Conservation (phyloP, 768 basidiomycete species). For the Calocera viscosa region DNA sequence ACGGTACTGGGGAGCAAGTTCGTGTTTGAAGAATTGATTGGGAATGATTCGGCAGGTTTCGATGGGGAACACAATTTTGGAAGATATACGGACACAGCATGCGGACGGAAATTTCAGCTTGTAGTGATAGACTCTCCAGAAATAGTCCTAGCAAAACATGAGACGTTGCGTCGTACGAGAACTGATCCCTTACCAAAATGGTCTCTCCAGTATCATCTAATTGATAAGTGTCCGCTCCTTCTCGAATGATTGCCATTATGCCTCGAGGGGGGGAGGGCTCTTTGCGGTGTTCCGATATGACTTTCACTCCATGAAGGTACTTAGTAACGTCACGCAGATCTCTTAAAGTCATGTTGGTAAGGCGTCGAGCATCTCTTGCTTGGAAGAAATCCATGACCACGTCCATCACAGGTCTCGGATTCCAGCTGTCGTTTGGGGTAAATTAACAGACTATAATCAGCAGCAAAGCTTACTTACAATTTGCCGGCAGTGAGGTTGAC, state of each 20-base stretch:
- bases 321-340: slow-evolving; percentile 52
- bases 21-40: slow-evolving; percentile 6
- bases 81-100: background rate
- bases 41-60: background rate
- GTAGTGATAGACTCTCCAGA: slow-evolving; percentile 7
- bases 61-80: background rate
- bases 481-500: slow-evolving; percentile 28
- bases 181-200: background rate
- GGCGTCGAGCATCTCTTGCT: background rate
- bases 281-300: background rate
- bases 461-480: background rate
- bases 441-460: no score
- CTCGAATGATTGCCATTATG: background rate
- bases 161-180: background rate
- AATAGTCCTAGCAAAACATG: background rate
- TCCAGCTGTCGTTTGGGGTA: no score
- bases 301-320: slow-evolving; percentile 30
- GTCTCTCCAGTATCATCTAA: slow-evolving; percentile 1
- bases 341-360: slow-evolving; percentile 42
- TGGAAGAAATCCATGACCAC: slow-evolving; percentile 43
- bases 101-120: background rate
- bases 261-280: background rate
- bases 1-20: background rate
- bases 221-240: background rate
- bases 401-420: slow-evolving; percentile 45